phyloP scores from a whole-genome alignment of 1,284 basidiomycete genomes.

The Ceratobasidium sp. region DNA sequence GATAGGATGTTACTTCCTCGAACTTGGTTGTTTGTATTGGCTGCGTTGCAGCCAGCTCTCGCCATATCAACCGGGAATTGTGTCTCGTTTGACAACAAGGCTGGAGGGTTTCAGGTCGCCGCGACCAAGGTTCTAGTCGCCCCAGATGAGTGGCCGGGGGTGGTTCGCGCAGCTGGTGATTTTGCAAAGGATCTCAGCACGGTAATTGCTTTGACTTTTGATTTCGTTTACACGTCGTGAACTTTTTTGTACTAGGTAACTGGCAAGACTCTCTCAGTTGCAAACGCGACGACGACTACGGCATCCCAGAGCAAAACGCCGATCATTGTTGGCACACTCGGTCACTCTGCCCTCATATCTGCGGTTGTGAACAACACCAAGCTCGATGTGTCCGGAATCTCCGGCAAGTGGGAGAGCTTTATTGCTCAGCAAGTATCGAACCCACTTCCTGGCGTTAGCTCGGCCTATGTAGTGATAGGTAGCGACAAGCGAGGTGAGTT shows the following conservation, averaged over 20 bases:
- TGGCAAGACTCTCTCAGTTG: conserved; percentile 64
- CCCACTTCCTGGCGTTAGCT: conserved; percentile 69
- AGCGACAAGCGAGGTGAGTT: conserved; percentile 70
- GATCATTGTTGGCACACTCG: conserved; percentile 76
- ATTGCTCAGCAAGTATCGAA: conserved; percentile 66
- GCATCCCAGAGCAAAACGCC: conserved; percentile 55
- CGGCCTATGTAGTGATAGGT: conserved; percentile 75
- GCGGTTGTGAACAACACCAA: conserved; percentile 66
- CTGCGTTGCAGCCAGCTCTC: conserved; percentile 16
- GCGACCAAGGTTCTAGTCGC: conserved; percentile 63
- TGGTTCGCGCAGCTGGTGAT: conserved; percentile 72
- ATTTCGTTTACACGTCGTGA: not conserved
- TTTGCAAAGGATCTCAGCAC: conserved; percentile 72
- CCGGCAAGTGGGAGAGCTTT: conserved; percentile 76
- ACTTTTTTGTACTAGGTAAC: conserved; percentile 61
- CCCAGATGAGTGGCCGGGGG: conserved; percentile 72
- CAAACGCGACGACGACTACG: conserved; percentile 61
- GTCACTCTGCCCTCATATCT: conserved; percentile 70
- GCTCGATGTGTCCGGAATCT: conserved; percentile 68
- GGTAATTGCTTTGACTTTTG: not conserved
- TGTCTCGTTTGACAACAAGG: conserved; percentile 46
- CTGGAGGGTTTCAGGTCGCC: conserved; percentile 49
- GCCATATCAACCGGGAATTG: conserved; percentile 39
- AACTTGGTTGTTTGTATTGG: conserved; percentile 25
- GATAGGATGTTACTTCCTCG: conserved; percentile 30